Percentiles rank a stretch among this genome's conserved stretches.
These are phyloP conservation scores for Teunomyces lycoperdinae DNA, from an alignment of 805 yeast genomes.

Conservation along the genomic window DNA sequence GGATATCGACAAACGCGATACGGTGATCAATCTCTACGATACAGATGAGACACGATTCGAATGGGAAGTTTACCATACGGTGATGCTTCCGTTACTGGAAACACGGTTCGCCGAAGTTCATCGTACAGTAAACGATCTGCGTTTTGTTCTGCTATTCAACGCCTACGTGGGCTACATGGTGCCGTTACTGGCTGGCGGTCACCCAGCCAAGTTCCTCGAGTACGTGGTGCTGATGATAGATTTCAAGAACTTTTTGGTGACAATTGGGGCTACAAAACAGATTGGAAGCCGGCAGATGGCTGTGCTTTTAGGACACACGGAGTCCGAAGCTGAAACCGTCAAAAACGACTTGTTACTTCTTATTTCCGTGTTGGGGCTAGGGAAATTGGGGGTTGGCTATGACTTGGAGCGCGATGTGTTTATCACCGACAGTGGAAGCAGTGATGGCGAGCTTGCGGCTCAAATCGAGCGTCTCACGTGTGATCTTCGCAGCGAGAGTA, in stretches of 20 bases:
- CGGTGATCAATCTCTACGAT: conserved; percentile 17
- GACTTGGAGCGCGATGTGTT: conserved; percentile 22
- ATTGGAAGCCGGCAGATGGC: conserved; percentile 22
- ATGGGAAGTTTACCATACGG: conserved; percentile 14
- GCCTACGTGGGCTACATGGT: conserved; percentile 12
- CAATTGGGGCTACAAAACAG: conserved; percentile 23
- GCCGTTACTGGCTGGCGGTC: not conserved
- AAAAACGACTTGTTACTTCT: conserved; percentile 21
- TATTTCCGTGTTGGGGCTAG: conserved; percentile 24
- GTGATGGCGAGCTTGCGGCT: conserved; percentile 5
- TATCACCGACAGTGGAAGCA: conserved; percentile 7
- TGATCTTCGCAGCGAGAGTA: conserved; percentile 20
- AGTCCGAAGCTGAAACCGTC: conserved; percentile 7
- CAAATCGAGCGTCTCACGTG: conserved; percentile 14
- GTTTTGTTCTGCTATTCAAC: conserved; percentile 8
- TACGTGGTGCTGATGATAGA: conserved; percentile 27
- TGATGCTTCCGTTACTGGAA: conserved; percentile 20
- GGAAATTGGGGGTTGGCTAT: conserved; percentile 27
- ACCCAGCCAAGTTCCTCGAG: conserved; percentile 14
- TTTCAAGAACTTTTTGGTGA: conserved; percentile 27
- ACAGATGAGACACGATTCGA: conserved; percentile 14
- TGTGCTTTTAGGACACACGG: conserved; percentile 24
- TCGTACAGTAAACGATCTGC: not conserved
- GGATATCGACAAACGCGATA: conserved; percentile 15
- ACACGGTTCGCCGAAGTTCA: conserved; percentile 19